phyloP scores from a whole-genome alignment of 2,329 filamentous ascomycete genomes.

The Reticulascus tulasneorum region DNA sequence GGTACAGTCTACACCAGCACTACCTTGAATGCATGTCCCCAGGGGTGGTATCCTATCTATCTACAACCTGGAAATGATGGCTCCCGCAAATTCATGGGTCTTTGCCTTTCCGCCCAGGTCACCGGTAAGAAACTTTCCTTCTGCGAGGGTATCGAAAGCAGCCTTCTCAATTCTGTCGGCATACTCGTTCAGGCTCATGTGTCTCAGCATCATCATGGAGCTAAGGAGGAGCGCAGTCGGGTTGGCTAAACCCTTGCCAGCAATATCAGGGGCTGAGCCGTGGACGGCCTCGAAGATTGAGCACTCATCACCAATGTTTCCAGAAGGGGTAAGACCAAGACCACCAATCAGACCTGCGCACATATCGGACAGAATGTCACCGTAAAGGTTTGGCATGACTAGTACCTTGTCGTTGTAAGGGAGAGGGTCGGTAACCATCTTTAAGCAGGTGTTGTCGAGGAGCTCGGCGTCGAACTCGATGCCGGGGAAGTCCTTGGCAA shows the following conservation, averaged over 20 bases:
- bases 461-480: slow-evolving; percentile 98
- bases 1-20: slow-evolving; percentile 16
- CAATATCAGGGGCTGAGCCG: slow-evolving; percentile 94
- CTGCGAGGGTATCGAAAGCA: slow-evolving; percentile 89
- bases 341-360: slow-evolving; percentile 98
- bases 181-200: slow-evolving; percentile 87
- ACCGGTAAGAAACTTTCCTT: slow-evolving; percentile 94
- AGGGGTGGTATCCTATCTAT: slow-evolving; percentile 16
- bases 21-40: slow-evolving; percentile 9
- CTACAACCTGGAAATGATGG: slow-evolving; percentile 75
- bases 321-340: slow-evolving; percentile 92
- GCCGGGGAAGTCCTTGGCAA: slow-evolving; percentile 91
- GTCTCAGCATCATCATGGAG: slow-evolving; percentile 99
- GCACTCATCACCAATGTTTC: slow-evolving; percentile 98
- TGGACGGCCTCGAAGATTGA: slow-evolving; percentile 99
- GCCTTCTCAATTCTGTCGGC: slow-evolving; percentile 88
- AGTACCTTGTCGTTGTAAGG: slow-evolving; percentile 99
- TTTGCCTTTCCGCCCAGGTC: slow-evolving; percentile 95
- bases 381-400: slow-evolving; percentile 97
- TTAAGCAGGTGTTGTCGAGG: slow-evolving; percentile 98
- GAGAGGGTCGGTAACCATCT: slow-evolving; percentile 93
- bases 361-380: slow-evolving; percentile 99
- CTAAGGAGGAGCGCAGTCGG: slow-evolving; percentile 91
- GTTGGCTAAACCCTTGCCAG: slow-evolving; percentile 93
- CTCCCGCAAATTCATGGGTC: slow-evolving; percentile 88